Percentiles rank a stretch among this genome's conserved stretches.
Evolutionary conservation across 2,329 filamentous ascomycete genomes (phyloP).

Genomic region (Seiridium unicorne): DNA sequence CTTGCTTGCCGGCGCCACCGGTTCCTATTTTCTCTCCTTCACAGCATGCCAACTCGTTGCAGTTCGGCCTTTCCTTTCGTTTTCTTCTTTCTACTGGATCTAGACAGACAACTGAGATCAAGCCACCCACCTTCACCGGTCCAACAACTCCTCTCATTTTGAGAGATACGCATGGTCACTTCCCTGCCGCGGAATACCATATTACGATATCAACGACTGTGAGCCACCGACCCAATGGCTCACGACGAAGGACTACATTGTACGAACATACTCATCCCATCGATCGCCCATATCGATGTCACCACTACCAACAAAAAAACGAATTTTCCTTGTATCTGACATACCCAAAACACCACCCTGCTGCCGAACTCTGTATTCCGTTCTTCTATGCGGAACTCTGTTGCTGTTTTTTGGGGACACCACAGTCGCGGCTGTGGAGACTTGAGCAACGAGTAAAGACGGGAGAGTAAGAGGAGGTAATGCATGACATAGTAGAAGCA

Average conservation of each 20-base stretch:
- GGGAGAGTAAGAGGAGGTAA: slow-evolving; percentile 3
- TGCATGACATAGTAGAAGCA: neutral
- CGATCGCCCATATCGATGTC: slow-evolving; percentile 14
- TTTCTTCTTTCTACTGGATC: slow-evolving; percentile 5
- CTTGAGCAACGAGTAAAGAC: neutral
- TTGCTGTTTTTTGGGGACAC: slow-evolving; percentile 2
- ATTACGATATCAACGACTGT: slow-evolving; percentile 12
- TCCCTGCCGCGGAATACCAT: slow-evolving; percentile 7
- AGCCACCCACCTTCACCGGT: neutral
- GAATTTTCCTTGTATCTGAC: slow-evolving; percentile 21
- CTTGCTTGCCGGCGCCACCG: slow-evolving; percentile 17
- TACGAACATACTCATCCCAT: slow-evolving; percentile 16
- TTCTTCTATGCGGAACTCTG: slow-evolving; percentile 7
- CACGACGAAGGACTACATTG: slow-evolving; percentile 11
- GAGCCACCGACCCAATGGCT: slow-evolving; percentile 14
- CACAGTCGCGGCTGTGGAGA: slow-evolving; percentile 2
- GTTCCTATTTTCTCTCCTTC: slow-evolving; percentile 15
- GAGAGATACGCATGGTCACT: slow-evolving; percentile 13
- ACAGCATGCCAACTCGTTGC: slow-evolving; percentile 13
- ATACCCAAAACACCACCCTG: slow-evolving; percentile 10
- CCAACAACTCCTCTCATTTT: slow-evolving; percentile 2
- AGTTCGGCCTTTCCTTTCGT: slow-evolving; percentile 2
- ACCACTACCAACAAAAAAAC: slow-evolving; percentile 12
- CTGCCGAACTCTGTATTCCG: slow-evolving; percentile 7
- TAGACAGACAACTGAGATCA: neutral